Conservation (phyloP, 331 rosid genomes). For the Malus hybrid region DNA sequence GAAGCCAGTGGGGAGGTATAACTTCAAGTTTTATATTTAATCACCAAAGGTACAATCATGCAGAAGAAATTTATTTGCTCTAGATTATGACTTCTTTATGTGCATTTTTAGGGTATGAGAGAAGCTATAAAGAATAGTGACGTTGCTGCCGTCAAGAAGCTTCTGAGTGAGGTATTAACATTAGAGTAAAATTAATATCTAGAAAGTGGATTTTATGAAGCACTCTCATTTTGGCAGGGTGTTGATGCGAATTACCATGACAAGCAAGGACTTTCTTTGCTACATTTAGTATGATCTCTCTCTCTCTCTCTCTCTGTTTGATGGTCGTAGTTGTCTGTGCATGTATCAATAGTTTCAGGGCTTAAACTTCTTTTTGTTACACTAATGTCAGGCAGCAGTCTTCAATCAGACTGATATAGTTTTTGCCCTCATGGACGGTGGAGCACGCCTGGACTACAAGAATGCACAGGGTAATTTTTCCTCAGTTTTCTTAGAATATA, state of each 20-base stretch:
- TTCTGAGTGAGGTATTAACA: constrained; percentile 58
- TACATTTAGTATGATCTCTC: constrained; percentile 67
- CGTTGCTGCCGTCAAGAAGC: constrained; percentile 67
- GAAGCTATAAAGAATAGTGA: constrained; percentile 96
- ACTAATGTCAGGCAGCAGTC: constrained; percentile 69
- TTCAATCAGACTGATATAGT: constrained; percentile 91
- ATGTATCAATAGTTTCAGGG: neutral
- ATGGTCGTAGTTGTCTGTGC: neutral
- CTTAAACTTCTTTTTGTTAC: neutral
- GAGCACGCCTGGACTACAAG: constrained; percentile 75
- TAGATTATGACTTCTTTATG: constrained; percentile 12
- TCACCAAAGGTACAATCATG: constrained; percentile 2
- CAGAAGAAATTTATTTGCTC: constrained; percentile 10
- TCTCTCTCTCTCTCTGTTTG: constrained; percentile 1
- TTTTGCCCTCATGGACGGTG: constrained; percentile 85
- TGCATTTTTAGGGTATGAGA: constrained; percentile 66
- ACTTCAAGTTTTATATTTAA: constrained; percentile 6
- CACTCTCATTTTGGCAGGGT: constrained; percentile 56
- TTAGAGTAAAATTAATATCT: neutral
- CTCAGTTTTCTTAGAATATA: constrained; percentile 6
- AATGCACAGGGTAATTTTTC: constrained; percentile 80
- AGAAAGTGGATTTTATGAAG: constrained; percentile 8
- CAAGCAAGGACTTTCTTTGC: constrained; percentile 79
- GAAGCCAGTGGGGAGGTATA: constrained; percentile 85
- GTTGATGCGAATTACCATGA: constrained; percentile 90